A percentile compares a stretch with the other conserved stretches of the same genome.
Conservation (phyloP, 805 yeast species). For the Myxozyma melibiosi region DNA sequence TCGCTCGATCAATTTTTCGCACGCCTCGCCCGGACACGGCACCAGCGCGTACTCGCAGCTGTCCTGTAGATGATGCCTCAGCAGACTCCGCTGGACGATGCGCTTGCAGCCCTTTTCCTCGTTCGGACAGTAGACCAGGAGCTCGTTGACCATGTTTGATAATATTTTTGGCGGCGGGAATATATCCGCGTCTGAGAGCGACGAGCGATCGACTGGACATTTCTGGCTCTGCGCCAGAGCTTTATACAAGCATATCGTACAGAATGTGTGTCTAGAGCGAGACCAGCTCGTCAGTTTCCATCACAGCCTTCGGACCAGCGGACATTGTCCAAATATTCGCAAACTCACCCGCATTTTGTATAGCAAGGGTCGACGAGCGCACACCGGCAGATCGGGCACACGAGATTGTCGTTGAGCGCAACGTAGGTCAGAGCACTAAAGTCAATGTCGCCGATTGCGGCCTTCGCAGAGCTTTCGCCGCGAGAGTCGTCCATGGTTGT, state of each 20-base stretch:
- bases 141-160: constrained; percentile 62
- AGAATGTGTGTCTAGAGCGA: constrained; percentile 55
- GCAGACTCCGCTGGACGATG: constrained; percentile 61
- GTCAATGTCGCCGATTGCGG: constrained; percentile 9
- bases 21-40: constrained; percentile 42
- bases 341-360: constrained; percentile 56
- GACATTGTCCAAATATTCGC: background rate
- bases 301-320: background rate
- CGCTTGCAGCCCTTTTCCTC: constrained; percentile 57
- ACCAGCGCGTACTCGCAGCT: constrained; percentile 48
- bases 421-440: constrained; percentile 23
- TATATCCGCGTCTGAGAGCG: constrained; percentile 46
- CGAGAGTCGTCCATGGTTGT: background rate
- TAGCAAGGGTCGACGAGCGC: constrained; percentile 64
- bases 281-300: background rate
- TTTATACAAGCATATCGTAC: constrained; percentile 53
- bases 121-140: constrained; percentile 59
- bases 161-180: constrained; percentile 61
- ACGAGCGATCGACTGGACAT: constrained; percentile 67
- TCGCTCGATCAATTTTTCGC: constrained; percentile 35
- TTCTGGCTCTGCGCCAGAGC: constrained; percentile 36
- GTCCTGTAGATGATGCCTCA: constrained; percentile 52
- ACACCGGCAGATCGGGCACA: constrained; percentile 68
- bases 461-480: background rate
- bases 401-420: constrained; percentile 29